Evolutionary conservation across 164 flowering plant genomes (phyloP).

Genomic region (Annona squamosa): DNA sequence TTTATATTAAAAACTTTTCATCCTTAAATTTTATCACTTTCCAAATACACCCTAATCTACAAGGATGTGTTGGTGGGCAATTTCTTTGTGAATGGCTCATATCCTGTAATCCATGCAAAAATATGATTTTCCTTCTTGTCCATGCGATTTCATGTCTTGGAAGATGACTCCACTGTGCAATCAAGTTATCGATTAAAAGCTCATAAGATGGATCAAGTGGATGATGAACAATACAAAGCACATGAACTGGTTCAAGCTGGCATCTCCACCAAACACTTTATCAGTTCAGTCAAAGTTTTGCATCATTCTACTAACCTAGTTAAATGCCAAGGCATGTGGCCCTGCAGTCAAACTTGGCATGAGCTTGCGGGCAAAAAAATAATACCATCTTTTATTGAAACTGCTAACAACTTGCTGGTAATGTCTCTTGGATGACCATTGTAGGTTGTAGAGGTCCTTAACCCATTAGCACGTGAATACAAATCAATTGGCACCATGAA

Average conservation of each 20-base stretch:
- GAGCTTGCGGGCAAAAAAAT: background rate
- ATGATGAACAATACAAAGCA: too few species aligned
- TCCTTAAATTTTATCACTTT: too few species aligned
- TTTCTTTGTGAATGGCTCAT: background rate
- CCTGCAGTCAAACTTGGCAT: background rate
- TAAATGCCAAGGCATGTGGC: background rate
- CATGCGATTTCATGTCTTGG: background rate
- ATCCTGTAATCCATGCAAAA: background rate
- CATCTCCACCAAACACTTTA: too few species aligned
- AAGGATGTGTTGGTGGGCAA: too few species aligned
- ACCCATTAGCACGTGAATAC: conserved; percentile 90
- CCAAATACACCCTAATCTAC: too few species aligned
- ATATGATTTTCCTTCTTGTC: background rate
- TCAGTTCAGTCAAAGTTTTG: background rate
- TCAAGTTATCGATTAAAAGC: too few species aligned
- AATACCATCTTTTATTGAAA: too few species aligned
- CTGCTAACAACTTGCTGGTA: background rate
- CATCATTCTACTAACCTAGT: background rate
- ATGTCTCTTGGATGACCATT: conserved; percentile 1
- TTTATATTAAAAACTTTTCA: too few species aligned
- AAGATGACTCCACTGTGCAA: too few species aligned
- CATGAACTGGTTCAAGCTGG: too few species aligned
- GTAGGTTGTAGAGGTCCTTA: conserved; percentile 93
- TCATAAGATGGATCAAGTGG: too few species aligned
- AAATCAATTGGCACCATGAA: conserved; percentile 88